Evolutionary conservation across 192 early-diverging fungal species (phyloP).

Genomic region (Coemansia sp.): DNA sequence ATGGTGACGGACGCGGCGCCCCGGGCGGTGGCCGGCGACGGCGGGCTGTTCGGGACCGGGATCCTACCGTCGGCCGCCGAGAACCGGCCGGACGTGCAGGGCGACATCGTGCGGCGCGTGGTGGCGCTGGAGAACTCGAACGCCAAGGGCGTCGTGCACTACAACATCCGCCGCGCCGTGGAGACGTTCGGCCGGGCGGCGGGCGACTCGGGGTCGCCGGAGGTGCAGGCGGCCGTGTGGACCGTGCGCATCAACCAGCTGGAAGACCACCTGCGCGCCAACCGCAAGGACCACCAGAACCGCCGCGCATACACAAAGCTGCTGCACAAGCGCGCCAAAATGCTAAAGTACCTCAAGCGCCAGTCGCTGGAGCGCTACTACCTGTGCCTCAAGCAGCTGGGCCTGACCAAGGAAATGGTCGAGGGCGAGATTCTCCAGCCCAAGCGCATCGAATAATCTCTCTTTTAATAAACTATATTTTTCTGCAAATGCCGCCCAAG

Average conservation of each 20-base stretch:
- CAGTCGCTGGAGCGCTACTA: constrained; percentile 66
- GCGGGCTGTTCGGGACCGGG: constrained; percentile 8
- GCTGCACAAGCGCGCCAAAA: constrained; percentile 76
- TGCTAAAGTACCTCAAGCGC: constrained; percentile 87
- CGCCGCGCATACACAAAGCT: constrained; percentile 77
- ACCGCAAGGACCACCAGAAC: constrained; percentile 89
- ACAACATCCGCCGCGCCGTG: constrained; percentile 70
- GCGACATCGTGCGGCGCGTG: constrained; percentile 66
- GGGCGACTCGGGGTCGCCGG: constrained; percentile 86
- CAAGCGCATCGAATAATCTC: constrained; percentile 23
- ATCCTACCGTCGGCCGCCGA: constrained; percentile 15
- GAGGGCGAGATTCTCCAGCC: constrained; percentile 60
- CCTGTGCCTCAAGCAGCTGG: constrained; percentile 65
- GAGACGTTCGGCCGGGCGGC: constrained; percentile 74
- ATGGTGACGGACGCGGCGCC: constrained; percentile 41
- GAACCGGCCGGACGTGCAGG: constrained; percentile 35
- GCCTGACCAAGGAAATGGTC: constrained; percentile 61
- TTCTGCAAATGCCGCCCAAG: constrained; percentile 31
- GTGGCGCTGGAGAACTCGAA: constrained; percentile 80
- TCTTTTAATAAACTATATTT: not conserved
- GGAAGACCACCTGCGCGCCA: constrained; percentile 69
- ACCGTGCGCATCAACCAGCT: constrained; percentile 88
- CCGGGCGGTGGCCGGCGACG: constrained; percentile 19
- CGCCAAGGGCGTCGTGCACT: constrained; percentile 68
- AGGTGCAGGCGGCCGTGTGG: constrained; percentile 93